Conservation (phyloP, 768 basidiomycete species). For the Omphalotus guepiniiformis region DNA sequence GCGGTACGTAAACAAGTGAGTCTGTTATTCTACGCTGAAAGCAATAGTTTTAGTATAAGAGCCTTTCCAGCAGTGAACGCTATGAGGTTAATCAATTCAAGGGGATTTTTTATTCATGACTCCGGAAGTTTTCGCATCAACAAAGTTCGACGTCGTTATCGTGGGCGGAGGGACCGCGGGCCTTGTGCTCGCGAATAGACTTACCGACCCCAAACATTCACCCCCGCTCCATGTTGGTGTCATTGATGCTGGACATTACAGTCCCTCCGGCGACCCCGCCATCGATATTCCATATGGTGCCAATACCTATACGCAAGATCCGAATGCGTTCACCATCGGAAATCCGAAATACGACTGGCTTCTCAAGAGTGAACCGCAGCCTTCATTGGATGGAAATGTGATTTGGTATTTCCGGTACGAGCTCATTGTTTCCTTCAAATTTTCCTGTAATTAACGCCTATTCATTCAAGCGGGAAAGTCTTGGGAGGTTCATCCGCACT, state of each 20-base stretch:
- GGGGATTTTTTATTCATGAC: not conserved
- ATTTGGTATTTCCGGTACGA: not conserved
- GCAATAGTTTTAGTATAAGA: not conserved
- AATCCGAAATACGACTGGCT: constrained; percentile 10
- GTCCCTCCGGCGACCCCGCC: not conserved
- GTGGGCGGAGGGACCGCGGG: not conserved
- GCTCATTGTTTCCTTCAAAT: not conserved
- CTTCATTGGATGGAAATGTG: constrained; percentile 2
- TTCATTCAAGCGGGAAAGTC: constrained; percentile 7
- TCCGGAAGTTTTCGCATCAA: not conserved
- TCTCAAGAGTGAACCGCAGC: constrained; percentile 2
- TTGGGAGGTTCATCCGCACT: constrained; percentile 46
- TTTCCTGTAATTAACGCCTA: not conserved
- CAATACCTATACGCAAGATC: not conserved
- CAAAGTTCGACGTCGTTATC: not conserved
- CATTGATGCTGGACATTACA: not conserved
- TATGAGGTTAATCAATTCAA: not conserved
- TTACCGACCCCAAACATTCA: not conserved
- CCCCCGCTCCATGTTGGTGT: not conserved
- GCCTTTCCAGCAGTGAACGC: no score
- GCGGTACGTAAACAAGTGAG: not conserved
- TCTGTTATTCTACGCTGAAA: not conserved
- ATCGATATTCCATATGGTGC: not conserved
- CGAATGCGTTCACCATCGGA: not conserved
- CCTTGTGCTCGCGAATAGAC: not conserved